phyloP scores from a whole-genome alignment of 345 rosid species.

The Aquilaria sinensis region DNA sequence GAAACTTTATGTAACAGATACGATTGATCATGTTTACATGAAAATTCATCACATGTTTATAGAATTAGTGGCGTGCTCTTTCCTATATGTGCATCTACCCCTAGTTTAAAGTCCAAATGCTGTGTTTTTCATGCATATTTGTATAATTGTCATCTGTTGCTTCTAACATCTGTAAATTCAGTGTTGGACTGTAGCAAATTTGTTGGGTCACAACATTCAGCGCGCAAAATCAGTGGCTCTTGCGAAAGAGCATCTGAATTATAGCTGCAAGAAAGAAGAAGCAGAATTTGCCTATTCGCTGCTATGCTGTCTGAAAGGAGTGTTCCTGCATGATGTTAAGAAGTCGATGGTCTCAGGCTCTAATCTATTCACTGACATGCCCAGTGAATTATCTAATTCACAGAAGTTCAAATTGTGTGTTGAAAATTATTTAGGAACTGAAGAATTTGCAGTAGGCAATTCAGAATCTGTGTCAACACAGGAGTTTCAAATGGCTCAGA shows the following conservation, averaged over 20 bases:
- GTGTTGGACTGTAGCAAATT: slow-evolving; percentile 85
- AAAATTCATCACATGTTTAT: no score
- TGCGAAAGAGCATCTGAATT: slow-evolving; percentile 57
- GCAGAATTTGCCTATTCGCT: slow-evolving; percentile 49
- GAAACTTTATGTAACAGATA: no score
- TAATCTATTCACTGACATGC: slow-evolving; percentile 17
- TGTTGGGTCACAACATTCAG: slow-evolving; percentile 52
- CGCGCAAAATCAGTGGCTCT: slow-evolving; percentile 58
- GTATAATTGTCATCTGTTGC: neutral
- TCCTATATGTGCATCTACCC: no score
- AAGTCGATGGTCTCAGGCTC: slow-evolving; percentile 20
- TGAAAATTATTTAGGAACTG: slow-evolving; percentile 19
- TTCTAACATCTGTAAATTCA: slow-evolving; percentile 22
- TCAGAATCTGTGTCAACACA: slow-evolving; percentile 11
- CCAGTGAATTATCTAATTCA: slow-evolving; percentile 5
- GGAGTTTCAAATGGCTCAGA: slow-evolving; percentile 23
- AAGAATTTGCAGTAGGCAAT: slow-evolving; percentile 28
- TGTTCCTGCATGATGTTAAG: slow-evolving; percentile 35
- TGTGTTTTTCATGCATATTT: neutral
- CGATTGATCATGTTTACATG: no score
- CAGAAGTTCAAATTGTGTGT: slow-evolving; percentile 20
- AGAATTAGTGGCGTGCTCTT: no score
- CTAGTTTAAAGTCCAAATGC: no score
- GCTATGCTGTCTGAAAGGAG: slow-evolving; percentile 52
- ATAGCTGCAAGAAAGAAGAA: slow-evolving; percentile 58